Evolutionary conservation across 768 basidiomycete genomes (phyloP).

Genomic region (Pisolithus albus): DNA sequence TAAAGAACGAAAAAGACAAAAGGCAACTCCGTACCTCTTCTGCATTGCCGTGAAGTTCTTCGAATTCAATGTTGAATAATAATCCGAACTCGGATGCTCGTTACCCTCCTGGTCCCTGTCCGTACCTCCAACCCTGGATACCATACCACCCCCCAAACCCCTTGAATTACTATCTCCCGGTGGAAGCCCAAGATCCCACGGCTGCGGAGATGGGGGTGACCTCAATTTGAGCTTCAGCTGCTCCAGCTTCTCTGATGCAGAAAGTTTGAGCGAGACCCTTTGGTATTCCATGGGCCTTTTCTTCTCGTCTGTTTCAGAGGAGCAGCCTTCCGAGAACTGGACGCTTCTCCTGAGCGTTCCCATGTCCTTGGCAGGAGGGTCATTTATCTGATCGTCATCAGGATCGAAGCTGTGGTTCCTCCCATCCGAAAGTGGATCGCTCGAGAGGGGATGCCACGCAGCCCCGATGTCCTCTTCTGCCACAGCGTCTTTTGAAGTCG

Average conservation of each 20-base stretch:
- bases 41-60: conserved; percentile 40
- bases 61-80: conserved; percentile 38
- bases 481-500: neutral
- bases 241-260: conserved; percentile 15
- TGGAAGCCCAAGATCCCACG: conserved; percentile 58
- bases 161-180: conserved; percentile 34
- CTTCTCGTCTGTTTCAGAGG: conserved; percentile 20
- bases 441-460: conserved; percentile 20
- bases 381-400: neutral
- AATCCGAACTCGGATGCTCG: conserved; percentile 21
- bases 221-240: conserved; percentile 47
- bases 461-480: conserved; percentile 20
- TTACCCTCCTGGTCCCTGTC: neutral
- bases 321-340: neutral
- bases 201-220: conserved; percentile 46
- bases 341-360: neutral
- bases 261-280: conserved; percentile 19
- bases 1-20: conserved; percentile 1
- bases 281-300: conserved; percentile 18
- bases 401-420: conserved; percentile 3
- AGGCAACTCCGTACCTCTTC: conserved; percentile 33
- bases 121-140: neutral
- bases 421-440: conserved; percentile 4
- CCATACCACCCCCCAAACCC: neutral
- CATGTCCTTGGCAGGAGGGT: neutral